phyloP scores from a whole-genome alignment of 1,284 basidiomycete species.

The Mycosarcoma maydis region DNA sequence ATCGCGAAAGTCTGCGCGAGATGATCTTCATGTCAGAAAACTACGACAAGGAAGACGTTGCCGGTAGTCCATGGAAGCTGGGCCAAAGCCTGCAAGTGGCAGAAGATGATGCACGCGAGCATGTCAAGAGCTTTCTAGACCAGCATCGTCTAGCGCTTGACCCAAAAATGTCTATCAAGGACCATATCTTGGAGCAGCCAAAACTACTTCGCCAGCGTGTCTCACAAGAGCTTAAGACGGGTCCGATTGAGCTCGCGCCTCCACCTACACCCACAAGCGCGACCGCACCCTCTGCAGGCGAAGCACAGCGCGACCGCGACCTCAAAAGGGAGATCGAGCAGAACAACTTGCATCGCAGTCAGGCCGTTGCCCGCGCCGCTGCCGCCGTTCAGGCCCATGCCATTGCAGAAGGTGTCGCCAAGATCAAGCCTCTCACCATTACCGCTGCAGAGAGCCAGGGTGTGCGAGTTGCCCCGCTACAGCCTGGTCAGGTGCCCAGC shows the following conservation, averaged over 20 bases:
- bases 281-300: constrained; percentile 23
- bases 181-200: constrained; percentile 29
- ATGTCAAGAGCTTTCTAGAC: constrained; percentile 25
- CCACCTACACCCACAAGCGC: constrained; percentile 39
- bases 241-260: constrained; percentile 35
- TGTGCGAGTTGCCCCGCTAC: constrained; percentile 39
- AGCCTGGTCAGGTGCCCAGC: constrained; percentile 46
- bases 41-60: constrained; percentile 26
- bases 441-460: constrained; percentile 36
- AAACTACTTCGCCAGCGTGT: constrained; percentile 26
- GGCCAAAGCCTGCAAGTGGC: constrained; percentile 25
- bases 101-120: constrained; percentile 25
- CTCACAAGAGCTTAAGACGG: constrained; percentile 31
- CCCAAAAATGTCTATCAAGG: constrained; percentile 24
- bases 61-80: constrained; percentile 46
- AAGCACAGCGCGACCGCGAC: constrained; percentile 39
- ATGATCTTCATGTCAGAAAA: constrained; percentile 46
- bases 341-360: constrained; percentile 26
- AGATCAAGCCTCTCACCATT: constrained; percentile 45
- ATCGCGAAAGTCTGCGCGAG: constrained; percentile 32
- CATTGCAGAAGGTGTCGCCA: constrained; percentile 25
- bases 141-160: constrained; percentile 23
- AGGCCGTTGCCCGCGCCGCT: constrained; percentile 35
- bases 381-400: constrained; percentile 43
- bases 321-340: constrained; percentile 28